phyloP scores from a whole-genome alignment of 192 early-diverging fungal species.

The Umbelopsis ramanniana region DNA sequence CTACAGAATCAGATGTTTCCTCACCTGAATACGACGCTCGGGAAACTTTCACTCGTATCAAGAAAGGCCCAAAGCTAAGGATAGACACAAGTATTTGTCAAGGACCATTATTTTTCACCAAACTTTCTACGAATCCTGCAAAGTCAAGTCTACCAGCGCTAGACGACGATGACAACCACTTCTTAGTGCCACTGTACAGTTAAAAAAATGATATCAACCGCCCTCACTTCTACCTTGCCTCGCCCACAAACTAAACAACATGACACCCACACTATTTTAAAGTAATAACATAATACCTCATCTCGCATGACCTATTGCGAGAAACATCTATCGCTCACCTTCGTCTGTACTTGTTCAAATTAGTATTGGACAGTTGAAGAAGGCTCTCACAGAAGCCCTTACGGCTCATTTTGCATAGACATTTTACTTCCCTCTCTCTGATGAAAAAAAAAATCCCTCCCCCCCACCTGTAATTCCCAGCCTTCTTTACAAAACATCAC shows the following conservation, averaged over 20 bases:
- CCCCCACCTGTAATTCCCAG: neutral
- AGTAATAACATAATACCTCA: too few relatives aligned
- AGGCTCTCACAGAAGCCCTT: neutral
- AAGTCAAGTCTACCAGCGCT: neutral
- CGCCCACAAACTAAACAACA: too few relatives aligned
- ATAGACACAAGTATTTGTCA: conserved; percentile 29
- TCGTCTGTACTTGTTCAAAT: too few relatives aligned
- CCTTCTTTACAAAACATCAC: conserved; percentile 3
- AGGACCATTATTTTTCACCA: conserved; percentile 30
- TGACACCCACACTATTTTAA: too few relatives aligned
- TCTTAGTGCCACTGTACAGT: conserved; percentile 9
- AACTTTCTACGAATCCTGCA: conserved; percentile 30
- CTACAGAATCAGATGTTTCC: neutral
- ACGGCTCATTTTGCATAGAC: neutral
- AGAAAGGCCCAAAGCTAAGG: conserved; percentile 30
- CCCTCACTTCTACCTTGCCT: too few relatives aligned
- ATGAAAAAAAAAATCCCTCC: too few relatives aligned
- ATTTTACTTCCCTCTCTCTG: too few relatives aligned
- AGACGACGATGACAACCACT: conserved; percentile 4
- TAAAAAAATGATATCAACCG: neutral
- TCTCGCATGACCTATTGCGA: too few relatives aligned
- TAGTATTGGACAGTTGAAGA: too few relatives aligned
- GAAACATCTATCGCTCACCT: too few relatives aligned
- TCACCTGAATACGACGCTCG: conserved; percentile 21
- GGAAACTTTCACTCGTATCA: conserved; percentile 18